Evolutionary conservation across 2,329 filamentous ascomycete genomes (phyloP), one percentile per base, ranked within the genome.

Genomic region (Fusarium napiforme): DNA sequence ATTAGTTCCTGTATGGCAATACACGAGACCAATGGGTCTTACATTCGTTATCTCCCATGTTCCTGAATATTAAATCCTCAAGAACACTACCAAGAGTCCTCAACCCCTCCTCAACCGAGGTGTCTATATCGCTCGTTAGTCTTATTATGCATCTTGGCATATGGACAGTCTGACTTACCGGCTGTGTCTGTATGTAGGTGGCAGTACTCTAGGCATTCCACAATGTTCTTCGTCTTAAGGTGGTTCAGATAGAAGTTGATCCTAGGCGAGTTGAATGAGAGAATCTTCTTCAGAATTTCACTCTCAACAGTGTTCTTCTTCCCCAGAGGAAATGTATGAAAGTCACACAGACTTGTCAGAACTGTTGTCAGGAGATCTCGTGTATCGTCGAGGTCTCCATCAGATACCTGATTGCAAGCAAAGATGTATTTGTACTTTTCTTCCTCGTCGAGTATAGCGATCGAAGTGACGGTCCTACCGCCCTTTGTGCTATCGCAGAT

Each of bases 391-490:
- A 78, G 56, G 5, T 52, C 55, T 1, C 30, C 5, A 0, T 7
- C 6, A 10, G 36, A 67, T 11, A 74, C 59, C 28, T 76, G 65
- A 43, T 83, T 83, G 5, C 78, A 82, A 1, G 74, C 79, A 63
- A 83, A 75, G 10, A 77, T 60, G 36, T 82, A 83, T 3, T 73
- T 61, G n/a, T 80, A 66, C 14, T 58, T 64, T 1, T 80, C 75
- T 5, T 75, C 75, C 8, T 71, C 67, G 11, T 81, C 71, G 2
- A 82, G 64, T 1, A 83, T 71, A 0, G 75, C 67, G n/a, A 82
- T 46, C 1, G 81, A 75, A 1, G 81, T 79, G 8, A 83, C 79
- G 0, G 79, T 82, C 3, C 32, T 63, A 4, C 81, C 81, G 3
- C 77, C 67, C 21, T 70, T 78, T 15, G 56, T 32, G 5, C 63